These are phyloP conservation scores for Chaetomiaceae sp. DNA, from an alignment of 2,329 filamentous ascomycete species.

Conservation along the genomic window DNA sequence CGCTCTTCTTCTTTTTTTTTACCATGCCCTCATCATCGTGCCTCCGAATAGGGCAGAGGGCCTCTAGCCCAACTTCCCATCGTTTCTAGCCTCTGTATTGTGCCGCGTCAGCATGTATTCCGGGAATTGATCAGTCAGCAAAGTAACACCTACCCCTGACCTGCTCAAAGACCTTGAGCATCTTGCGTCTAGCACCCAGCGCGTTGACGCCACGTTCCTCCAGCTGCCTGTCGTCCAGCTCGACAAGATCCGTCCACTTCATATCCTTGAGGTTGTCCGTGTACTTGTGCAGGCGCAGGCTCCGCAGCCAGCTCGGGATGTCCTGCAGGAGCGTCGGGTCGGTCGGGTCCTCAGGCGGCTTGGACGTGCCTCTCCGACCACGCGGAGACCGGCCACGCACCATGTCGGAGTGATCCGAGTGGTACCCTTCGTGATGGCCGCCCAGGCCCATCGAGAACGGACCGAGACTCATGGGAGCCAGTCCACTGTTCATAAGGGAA, in stretches of 20 bases:
- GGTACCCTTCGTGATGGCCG: conserved; percentile 72
- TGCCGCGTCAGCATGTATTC: neutral
- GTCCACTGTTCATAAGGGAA: conserved; percentile 63
- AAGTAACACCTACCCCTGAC: conserved; percentile 61
- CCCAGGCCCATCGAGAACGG: conserved; percentile 59
- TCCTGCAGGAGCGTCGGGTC: conserved; percentile 87
- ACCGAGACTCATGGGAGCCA: conserved; percentile 66
- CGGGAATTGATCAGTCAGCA: neutral
- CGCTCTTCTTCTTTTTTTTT: neutral
- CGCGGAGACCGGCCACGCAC: conserved; percentile 85
- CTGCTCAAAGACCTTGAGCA: conserved; percentile 98
- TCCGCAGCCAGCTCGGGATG: conserved; percentile 93
- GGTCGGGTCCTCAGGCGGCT: conserved; percentile 95
- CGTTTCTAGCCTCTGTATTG: conserved; percentile 62
- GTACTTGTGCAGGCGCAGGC: conserved; percentile 94
- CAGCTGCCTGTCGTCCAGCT: conserved; percentile 86
- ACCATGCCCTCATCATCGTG: neutral
- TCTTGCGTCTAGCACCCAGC: conserved; percentile 89
- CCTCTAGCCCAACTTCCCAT: conserved; percentile 59
- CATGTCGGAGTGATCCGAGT: conserved; percentile 92
- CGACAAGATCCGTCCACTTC: conserved; percentile 90
- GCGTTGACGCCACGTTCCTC: conserved; percentile 94
- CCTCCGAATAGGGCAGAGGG: neutral
- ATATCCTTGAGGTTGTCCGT: conserved; percentile 97
- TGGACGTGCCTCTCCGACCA: conserved; percentile 87